Conservation (phyloP, 495 filamentous ascomycete genomes). For the Aspergillus carlsbadensis region DNA sequence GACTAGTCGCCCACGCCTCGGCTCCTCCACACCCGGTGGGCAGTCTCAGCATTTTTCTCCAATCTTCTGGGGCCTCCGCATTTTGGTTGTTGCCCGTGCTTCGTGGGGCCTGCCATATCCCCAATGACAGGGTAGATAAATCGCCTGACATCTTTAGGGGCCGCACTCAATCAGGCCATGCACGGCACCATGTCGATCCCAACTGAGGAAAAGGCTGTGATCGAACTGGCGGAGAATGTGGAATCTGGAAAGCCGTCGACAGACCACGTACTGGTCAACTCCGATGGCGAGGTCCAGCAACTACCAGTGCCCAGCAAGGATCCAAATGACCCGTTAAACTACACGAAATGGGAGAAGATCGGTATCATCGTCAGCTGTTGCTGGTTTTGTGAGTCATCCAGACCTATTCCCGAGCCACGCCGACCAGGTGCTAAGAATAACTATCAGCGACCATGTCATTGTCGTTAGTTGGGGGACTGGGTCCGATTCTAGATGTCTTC, state of each 20-base stretch:
- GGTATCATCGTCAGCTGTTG: conserved; percentile 34
- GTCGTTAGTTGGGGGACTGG: conserved; percentile 31
- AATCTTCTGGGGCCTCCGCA: background rate
- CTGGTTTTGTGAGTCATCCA: conserved; percentile 32
- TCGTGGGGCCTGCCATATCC: too few species aligned
- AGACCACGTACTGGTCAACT: conserved; percentile 23
- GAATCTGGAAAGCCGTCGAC: background rate
- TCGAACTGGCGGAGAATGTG: conserved; percentile 27
- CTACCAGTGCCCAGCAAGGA: conserved; percentile 34
- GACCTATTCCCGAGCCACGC: background rate
- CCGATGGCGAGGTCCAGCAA: conserved; percentile 24
- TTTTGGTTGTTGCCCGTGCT: background rate
- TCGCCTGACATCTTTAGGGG: too few species aligned
- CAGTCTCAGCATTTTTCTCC: too few species aligned
- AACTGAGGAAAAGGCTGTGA: conserved; percentile 18
- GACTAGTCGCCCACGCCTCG: background rate
- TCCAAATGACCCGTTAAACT: conserved; percentile 39
- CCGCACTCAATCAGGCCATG: background rate
- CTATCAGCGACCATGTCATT: conserved; percentile 33
- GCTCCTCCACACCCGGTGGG: background rate
- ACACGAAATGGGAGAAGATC: conserved; percentile 29
- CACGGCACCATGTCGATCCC: background rate
- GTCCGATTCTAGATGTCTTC: conserved; percentile 29
- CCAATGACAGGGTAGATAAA: background rate
- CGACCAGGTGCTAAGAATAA: background rate